Evolutionary conservation across 2,329 filamentous ascomycete species (phyloP).

Genomic region (Cryphonectria carpinicola): DNA sequence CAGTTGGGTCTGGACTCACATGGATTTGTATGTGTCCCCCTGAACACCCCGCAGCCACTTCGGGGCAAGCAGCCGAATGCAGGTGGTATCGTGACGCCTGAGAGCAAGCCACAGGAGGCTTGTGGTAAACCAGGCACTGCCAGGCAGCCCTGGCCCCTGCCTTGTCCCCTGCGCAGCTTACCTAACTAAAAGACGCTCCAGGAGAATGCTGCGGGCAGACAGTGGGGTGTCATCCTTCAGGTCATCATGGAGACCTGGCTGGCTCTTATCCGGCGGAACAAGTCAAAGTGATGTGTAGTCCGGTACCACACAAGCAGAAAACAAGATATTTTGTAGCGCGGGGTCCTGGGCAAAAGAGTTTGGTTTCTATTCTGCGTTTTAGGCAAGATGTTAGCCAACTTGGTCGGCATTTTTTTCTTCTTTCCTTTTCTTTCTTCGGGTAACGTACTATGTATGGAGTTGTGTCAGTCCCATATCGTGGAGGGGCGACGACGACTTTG

Average conservation of each 20-base stretch:
- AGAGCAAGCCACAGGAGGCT: conserved; percentile 10
- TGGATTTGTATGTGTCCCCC: neutral
- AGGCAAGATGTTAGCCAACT: neutral
- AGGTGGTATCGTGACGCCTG: neutral
- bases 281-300: neutral
- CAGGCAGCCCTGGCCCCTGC: neutral
- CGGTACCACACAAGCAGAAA: neutral
- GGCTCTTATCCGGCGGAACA: neutral
- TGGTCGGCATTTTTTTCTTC: neutral
- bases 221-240: neutral
- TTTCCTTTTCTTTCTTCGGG: too few relatives aligned
- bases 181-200: neutral
- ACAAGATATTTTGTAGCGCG: neutral
- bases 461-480: neutral
- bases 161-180: neutral
- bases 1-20: neutral
- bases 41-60: neutral
- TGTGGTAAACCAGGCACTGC: neutral
- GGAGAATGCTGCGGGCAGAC: neutral
- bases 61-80: neutral
- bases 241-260: neutral
- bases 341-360: neutral
- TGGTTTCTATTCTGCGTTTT: neutral
- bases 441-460: neutral
- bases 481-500: neutral